Evolutionary conservation across 176 grass and related monocot species (phyloP).

Genomic region (Avena atlantica): DNA sequence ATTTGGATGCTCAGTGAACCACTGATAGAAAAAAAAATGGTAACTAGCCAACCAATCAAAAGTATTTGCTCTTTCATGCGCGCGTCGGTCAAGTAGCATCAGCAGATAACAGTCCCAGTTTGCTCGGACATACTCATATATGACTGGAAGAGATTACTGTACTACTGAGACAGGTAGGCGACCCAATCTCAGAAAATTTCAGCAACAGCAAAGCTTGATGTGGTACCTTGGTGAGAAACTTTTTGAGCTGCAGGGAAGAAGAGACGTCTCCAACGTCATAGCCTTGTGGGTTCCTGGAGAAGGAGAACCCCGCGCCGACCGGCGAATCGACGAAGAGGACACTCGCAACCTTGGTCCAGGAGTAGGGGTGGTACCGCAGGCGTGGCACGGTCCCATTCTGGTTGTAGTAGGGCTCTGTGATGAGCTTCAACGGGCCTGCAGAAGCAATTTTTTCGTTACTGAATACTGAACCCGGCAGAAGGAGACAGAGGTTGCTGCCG

Average conservation of each 20-base stretch:
- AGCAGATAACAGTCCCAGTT: too few species aligned
- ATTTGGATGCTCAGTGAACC: constrained; percentile 9
- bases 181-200: not conserved
- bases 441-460: not conserved
- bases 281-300: not conserved
- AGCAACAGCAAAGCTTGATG: too few species aligned
- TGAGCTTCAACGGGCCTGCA: constrained; percentile 2
- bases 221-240: not conserved
- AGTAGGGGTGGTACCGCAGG: not conserved
- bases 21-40: not conserved
- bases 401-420: not conserved
- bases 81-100: too few species aligned
- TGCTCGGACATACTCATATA: too few species aligned
- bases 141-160: too few species aligned
- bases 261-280: not conserved
- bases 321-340: too few species aligned
- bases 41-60: not conserved
- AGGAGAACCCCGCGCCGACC: not conserved
- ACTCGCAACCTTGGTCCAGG: too few species aligned
- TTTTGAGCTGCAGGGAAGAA: not conserved
- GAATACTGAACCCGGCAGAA: not conserved
- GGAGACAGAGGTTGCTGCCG: too few species aligned
- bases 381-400: not conserved
- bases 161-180: too few species aligned
- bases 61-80: too few species aligned